Evolutionary conservation across 345 rosid species (phyloP).

Genomic region (Gossypium anomalum): DNA sequence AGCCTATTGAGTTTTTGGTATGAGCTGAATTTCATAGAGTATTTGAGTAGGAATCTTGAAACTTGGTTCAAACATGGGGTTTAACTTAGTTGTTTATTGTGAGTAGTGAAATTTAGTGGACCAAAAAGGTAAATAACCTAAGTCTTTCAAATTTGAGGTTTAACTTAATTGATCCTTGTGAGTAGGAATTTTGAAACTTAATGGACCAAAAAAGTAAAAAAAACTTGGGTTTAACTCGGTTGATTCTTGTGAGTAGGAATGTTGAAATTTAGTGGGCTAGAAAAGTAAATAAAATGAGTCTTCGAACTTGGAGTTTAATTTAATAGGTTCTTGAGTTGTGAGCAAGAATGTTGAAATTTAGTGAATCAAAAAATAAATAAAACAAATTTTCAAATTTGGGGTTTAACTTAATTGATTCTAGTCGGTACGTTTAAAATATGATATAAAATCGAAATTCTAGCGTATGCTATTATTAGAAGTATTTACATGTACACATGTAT

Average conservation of each 20-base stretch:
- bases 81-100: too few relatives aligned
- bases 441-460: not conserved
- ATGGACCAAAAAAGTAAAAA: too few relatives aligned
- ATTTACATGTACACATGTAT: not conserved
- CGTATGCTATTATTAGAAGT: not conserved
- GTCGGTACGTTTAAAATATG: not conserved
- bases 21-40: not conserved
- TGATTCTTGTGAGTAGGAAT: not conserved
- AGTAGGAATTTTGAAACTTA: not conserved
- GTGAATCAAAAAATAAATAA: too few relatives aligned
- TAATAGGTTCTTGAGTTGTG: too few relatives aligned
- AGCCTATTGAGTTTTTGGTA: not conserved
- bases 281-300: not conserved
- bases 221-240: too few relatives aligned
- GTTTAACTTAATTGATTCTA: not conserved
- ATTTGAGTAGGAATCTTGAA: not conserved
- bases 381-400: too few relatives aligned
- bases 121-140: too few relatives aligned
- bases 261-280: not conserved
- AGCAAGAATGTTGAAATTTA: not conserved
- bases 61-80: not conserved
- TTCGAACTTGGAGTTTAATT: too few relatives aligned
- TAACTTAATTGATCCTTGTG: too few relatives aligned
- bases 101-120: too few relatives aligned
- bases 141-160: too few relatives aligned